Evolutionary conservation across 768 basidiomycete genomes (phyloP).

Genomic region (Tulasnella sp.): DNA sequence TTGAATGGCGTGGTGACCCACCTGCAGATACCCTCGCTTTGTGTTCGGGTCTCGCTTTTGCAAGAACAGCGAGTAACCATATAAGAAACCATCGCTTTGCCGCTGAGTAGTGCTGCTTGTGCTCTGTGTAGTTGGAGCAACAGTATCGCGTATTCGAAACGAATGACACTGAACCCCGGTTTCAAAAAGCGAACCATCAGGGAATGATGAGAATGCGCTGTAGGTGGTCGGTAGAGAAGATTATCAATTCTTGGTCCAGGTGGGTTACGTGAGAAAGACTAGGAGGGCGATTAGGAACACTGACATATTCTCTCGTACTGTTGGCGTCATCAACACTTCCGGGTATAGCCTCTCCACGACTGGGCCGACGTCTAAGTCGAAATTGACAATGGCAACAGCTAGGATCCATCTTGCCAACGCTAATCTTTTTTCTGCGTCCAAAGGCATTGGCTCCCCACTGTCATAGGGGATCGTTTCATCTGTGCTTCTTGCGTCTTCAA

Average conservation of each 20-base stretch:
- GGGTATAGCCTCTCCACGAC: conserved; percentile 69
- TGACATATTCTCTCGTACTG: conserved; percentile 81
- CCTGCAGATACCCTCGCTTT: conserved; percentile 80
- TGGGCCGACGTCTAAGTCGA: conserved; percentile 85
- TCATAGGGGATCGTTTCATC: not conserved
- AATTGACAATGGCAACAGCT: conserved; percentile 70
- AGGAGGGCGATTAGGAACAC: conserved; percentile 34
- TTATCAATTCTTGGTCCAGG: not conserved
- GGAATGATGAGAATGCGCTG: conserved; percentile 90
- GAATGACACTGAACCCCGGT: conserved; percentile 82
- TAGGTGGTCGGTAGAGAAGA: not conserved
- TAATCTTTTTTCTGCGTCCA: conserved; percentile 48
- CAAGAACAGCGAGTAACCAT: conserved; percentile 74
- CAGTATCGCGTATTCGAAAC: conserved; percentile 67
- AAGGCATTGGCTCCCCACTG: conserved; percentile 33
- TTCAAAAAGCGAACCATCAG: conserved; percentile 80
- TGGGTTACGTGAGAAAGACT: not conserved
- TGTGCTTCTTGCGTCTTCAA: not conserved
- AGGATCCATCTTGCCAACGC: conserved; percentile 65
- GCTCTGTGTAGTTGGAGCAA: conserved; percentile 31
- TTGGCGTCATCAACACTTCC: conserved; percentile 56
- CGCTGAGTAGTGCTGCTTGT: conserved; percentile 5
- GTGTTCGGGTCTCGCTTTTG: conserved; percentile 61
- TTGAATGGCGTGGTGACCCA: conserved; percentile 35
- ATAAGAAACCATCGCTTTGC: conserved; percentile 60